These are phyloP conservation scores for Leucogyrophana mollusca DNA, from an alignment of 768 basidiomycete genomes.

Conservation along the genomic window DNA sequence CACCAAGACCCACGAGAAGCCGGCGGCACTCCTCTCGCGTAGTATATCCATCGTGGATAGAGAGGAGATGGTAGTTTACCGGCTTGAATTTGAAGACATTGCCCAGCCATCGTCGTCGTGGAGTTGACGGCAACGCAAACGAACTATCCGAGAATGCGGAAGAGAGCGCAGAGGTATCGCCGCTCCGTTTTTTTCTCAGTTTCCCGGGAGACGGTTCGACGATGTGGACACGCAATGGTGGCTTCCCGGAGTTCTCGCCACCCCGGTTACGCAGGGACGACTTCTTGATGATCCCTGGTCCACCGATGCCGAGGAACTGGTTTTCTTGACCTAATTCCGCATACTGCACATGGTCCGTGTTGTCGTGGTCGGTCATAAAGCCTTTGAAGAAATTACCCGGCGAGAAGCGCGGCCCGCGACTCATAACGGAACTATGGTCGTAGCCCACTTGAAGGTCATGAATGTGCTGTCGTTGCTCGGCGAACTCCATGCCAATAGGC, in stretches of 20 bases:
- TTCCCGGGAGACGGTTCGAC: slow-evolving; percentile 46
- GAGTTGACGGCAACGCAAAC: slow-evolving; percentile 42
- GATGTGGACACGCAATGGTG: slow-evolving; percentile 46
- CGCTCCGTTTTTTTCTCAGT: slow-evolving; percentile 28
- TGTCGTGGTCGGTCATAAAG: slow-evolving; percentile 2
- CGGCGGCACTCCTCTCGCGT: slow-evolving; percentile 75
- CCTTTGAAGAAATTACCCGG: slow-evolving; percentile 1
- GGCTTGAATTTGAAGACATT: slow-evolving; percentile 88
- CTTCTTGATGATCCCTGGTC: slow-evolving; percentile 33
- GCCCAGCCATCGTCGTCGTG: slow-evolving; percentile 76
- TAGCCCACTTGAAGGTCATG: slow-evolving; percentile 5
- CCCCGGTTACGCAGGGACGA: slow-evolving; percentile 41
- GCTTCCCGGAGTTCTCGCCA: slow-evolving; percentile 13
- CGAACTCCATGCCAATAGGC: slow-evolving; percentile 19
- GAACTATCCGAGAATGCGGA: slow-evolving; percentile 48
- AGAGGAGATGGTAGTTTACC: slow-evolving; percentile 54
- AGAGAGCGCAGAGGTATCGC: slow-evolving; percentile 23
- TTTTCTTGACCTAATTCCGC: slow-evolving; percentile 63
- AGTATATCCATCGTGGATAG: slow-evolving; percentile 54
- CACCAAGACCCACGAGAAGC: slow-evolving; percentile 69
- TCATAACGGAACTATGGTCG: background rate
- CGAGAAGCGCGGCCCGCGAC: slow-evolving; percentile 28
- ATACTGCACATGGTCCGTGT: slow-evolving; percentile 9
- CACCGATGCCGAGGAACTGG: slow-evolving; percentile 4
- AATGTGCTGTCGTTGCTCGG: slow-evolving; percentile 10